Base-by-base conservation (phyloP, 208 protist genomes). In the Leishmania gerbilli region DNA sequence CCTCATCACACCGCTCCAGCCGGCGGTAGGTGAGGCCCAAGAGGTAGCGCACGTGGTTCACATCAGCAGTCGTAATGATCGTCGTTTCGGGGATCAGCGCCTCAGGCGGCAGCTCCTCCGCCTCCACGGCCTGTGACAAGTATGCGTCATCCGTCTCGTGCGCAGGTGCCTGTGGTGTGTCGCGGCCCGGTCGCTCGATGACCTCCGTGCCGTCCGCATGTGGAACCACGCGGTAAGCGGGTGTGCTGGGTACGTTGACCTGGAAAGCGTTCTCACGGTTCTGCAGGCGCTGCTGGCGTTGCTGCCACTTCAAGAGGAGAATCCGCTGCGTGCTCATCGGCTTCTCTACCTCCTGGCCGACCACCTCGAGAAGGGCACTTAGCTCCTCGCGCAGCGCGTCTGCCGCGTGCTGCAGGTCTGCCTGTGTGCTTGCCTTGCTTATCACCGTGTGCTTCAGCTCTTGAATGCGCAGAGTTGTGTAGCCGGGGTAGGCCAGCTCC, bases 31-130 rank as follows among this genome's bases (percentile, higher is more conserved):
- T 86, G 21, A 95, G 84, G 9, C 84, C 89, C 74, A 95, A 89
- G 27, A 96, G 56, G 67, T 95, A 96, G 37, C 87, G 87, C 21
- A 95, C 83, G 79, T 96, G 93, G 76, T 95, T 88, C 60, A 89
- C 90, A 78, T 96, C 93, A 19, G 79, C 60, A 49, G 82, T 34
- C 45, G 79, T 93, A 53, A 94, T 83, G 31, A 87, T 62, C 45
- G 89, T 78, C 42, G 79, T 53, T 58, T 87, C 80, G 3, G 64
- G 67, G 40, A 64, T 62, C 3, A 83, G 76, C 11, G 56, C 65
- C 37, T 74, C 77, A 3, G 79, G 49, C 5, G 68, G 49, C 71
- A 89, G 24, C 77, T 71, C 80, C 77, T 89, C 86, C 31, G 56
- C 64, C 72, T 89, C 86, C 76, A 87, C 83, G 47, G 65, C 40